Base-by-base conservation (phyloP, 495 filamentous ascomycete genomes). In the Articulospora tetracladia region DNA sequence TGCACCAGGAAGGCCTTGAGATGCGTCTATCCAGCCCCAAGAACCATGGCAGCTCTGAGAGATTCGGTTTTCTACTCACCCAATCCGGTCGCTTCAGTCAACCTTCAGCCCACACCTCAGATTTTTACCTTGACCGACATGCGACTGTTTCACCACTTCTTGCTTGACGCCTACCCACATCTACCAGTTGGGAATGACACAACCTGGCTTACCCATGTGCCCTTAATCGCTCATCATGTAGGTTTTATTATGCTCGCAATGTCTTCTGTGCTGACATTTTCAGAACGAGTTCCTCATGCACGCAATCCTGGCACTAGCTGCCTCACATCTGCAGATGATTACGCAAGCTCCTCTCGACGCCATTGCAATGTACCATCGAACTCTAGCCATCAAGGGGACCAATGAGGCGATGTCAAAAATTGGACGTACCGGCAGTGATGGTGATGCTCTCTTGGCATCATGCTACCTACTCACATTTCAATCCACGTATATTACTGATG, bases 271-370 rank as follows among this genome's bases (percentile, higher is more conserved):
- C 59, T 60, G 44, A 54, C 10, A 15, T 20, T 26, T 46, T 10
- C 20, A 67, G 65, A 64, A 67, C 27, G 54, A 64, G 52, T 67
- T 59, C 47, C 55, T 67, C 39, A 64, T 67, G 65, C 61, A 67
- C 28, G 65, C 55, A 12, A 61, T 67, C 11, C 59, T 67, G 7
- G 65, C 58, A 7, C 23, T 67, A 23, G 53, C 65, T 30, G 65
- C 58, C 1, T 67, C 65, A 12, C 55, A 64, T 36, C 27, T 67
- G 0, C 32, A 51, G 27, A 46, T 61, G 2, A 11, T 61, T 12
- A 61, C 65, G 0, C 58, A 52, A 34, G 52, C 24, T n/a, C 13
- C 52, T n/a, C 36, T 61, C 3, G 23, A 19, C 3, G 8, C 58
- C 3, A 23, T 26, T 28, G 58, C 61, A 27, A 53, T 67, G 11